phyloP scores from a whole-genome alignment of 2,329 filamentous ascomycete genomes.

The Penicillium sp. region DNA sequence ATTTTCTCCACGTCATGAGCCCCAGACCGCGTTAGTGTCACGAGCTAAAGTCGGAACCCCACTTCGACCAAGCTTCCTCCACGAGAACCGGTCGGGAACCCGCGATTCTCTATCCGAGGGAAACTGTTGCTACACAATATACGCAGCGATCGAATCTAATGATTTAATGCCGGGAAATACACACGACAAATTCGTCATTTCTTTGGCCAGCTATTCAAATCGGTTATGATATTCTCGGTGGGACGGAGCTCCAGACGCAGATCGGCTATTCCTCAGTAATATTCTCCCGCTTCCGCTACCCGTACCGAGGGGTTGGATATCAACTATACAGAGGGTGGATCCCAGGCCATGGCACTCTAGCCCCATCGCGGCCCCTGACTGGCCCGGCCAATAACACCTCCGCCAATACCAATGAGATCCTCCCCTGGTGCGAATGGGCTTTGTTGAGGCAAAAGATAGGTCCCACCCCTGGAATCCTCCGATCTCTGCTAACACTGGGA shows the following conservation, averaged over 20 bases:
- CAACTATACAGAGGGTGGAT: slow-evolving; percentile 1
- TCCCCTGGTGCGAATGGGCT: slow-evolving; percentile 6
- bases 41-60: slow-evolving; percentile 25
- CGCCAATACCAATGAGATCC: slow-evolving; percentile 8
- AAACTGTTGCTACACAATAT: slow-evolving; percentile 3
- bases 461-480: slow-evolving; percentile 15
- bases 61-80: slow-evolving; percentile 8
- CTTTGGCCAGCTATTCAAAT: neutral
- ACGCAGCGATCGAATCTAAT: too few species aligned
- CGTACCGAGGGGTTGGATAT: slow-evolving; percentile 12
- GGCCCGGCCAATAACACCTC: slow-evolving; percentile 10
- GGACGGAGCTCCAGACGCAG: slow-evolving; percentile 1
- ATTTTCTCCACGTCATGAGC: slow-evolving; percentile 13
- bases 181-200: neutral
- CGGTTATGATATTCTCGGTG: neutral
- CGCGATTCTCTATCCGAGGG: slow-evolving; percentile 9
- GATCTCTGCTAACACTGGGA: neutral
- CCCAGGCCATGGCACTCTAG: neutral
- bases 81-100: slow-evolving; percentile 23
- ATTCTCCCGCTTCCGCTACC: slow-evolving; percentile 17
- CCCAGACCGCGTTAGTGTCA: slow-evolving; percentile 14
- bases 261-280: slow-evolving; percentile 23
- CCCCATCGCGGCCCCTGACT: neutral
- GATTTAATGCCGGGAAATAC: too few species aligned
- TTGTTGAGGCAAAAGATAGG: slow-evolving; percentile 4